These are phyloP conservation scores for Cercospora citrullina DNA, from an alignment of 2,329 filamentous ascomycete genomes.

Conservation along the genomic window DNA sequence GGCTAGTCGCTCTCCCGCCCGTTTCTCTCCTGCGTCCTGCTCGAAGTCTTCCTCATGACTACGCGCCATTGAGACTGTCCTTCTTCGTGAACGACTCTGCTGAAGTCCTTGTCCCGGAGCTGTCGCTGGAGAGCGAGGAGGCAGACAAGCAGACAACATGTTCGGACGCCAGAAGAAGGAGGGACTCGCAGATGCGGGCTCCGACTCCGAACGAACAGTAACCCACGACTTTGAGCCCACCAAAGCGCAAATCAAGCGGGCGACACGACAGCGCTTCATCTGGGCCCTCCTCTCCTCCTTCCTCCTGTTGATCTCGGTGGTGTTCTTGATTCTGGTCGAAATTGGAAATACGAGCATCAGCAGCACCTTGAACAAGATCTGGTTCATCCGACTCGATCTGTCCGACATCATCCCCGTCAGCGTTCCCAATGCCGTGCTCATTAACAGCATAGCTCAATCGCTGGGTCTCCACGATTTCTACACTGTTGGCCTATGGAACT, in stretches of 20 bases:
- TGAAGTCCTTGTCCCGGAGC: background rate
- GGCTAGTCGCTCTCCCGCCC: background rate
- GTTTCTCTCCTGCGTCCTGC: background rate
- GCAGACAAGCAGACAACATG: conserved; percentile 26
- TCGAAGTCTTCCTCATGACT: background rate
- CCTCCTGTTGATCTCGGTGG: conserved; percentile 70
- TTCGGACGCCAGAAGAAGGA: conserved; percentile 36
- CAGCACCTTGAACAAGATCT: conserved; percentile 67
- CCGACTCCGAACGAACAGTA: conserved; percentile 34
- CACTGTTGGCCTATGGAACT: conserved; percentile 87
- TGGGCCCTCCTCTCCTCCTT: conserved; percentile 66
- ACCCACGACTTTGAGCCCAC: conserved; percentile 35
- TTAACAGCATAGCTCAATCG: conserved; percentile 84
- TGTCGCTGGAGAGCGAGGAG: background rate
- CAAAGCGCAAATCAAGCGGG: conserved; percentile 47
- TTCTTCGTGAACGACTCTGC: background rate
- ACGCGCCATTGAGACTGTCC: background rate
- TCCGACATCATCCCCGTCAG: conserved; percentile 75
- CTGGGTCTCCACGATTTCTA: conserved; percentile 93
- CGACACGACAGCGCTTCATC: conserved; percentile 56
- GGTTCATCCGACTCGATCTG: conserved; percentile 82
- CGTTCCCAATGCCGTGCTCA: conserved; percentile 69
- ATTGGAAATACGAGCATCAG: conserved; percentile 69
- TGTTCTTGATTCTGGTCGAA: conserved; percentile 79
- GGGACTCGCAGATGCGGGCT: conserved; percentile 17